These are phyloP conservation scores for Trichoderma guizhouense DNA, from an alignment of 2,329 filamentous ascomycete species.

Conservation along the genomic window DNA sequence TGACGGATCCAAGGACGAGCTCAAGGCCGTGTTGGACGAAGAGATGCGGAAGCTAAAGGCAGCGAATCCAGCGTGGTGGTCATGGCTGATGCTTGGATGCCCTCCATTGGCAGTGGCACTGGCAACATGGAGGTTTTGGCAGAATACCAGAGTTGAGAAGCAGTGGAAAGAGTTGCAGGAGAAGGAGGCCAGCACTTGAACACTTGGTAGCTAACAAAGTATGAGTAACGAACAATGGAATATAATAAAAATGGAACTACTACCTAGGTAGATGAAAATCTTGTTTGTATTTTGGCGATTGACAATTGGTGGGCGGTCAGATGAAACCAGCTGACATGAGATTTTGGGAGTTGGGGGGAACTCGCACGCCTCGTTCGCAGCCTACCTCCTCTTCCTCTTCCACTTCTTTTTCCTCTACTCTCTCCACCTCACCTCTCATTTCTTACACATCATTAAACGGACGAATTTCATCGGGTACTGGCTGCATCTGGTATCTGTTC, in stretches of 20 bases:
- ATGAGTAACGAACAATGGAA: not conserved
- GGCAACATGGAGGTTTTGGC: slow-evolving; percentile 68
- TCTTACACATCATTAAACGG: not conserved
- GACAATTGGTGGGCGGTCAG: not conserved
- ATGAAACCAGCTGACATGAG: slow-evolving; percentile 3
- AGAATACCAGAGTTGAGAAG: slow-evolving; percentile 67
- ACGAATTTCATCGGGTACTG: no score
- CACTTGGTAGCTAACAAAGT: not conserved
- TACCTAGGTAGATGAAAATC: no score
- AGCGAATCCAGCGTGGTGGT: slow-evolving; percentile 78
- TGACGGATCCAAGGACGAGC: slow-evolving; percentile 68
- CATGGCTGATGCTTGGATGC: slow-evolving; percentile 63
- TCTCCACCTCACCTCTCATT: not conserved
- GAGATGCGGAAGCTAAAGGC: slow-evolving; percentile 62
- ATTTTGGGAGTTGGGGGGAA: not conserved
- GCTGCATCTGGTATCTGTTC: no score
- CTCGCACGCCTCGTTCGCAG: not conserved
- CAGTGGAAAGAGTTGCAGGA: slow-evolving; percentile 62
- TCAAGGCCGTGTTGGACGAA: slow-evolving; percentile 63
- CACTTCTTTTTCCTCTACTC: not conserved
- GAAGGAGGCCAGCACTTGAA: slow-evolving; percentile 33
- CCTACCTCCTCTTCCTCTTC: not conserved
- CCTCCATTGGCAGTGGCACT: slow-evolving; percentile 71
- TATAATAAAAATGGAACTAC: not conserved
- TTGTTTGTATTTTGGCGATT: not conserved